phyloP scores from a whole-genome alignment of 2,329 filamentous ascomycete species.

The Aspergillus ibericus region DNA sequence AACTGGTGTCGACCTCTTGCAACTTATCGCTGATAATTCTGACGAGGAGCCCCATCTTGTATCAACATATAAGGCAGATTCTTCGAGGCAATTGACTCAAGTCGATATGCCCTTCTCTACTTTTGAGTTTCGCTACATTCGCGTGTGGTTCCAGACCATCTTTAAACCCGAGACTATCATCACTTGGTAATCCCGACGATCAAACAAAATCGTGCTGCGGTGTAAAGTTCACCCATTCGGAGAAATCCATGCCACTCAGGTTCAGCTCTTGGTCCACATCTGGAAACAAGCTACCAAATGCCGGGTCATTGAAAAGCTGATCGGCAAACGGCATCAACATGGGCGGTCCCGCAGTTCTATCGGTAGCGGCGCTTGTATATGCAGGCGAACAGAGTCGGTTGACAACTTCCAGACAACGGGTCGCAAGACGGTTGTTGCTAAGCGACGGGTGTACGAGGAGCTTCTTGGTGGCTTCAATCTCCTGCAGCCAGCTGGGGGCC shows the following conservation, averaged over 20 bases:
- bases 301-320: conserved; percentile 37
- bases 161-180: background rate
- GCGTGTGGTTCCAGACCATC: background rate
- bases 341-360: conserved; percentile 17
- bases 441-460: conserved; percentile 41
- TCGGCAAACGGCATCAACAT: conserved; percentile 40
- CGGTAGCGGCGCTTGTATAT: conserved; percentile 18
- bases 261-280: conserved; percentile 34
- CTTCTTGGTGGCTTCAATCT: conserved; percentile 42
- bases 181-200: background rate
- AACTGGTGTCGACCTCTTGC: background rate
- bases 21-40: background rate
- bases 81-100: background rate
- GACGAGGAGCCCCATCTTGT: background rate
- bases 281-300: conserved; percentile 38
- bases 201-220: conserved; percentile 22
- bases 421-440: conserved; percentile 41
- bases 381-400: conserved; percentile 39
- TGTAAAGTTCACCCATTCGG: conserved; percentile 42
- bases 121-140: background rate
- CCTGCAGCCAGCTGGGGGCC: conserved; percentile 38
- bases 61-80: background rate
- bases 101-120: background rate
- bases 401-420: conserved; percentile 41
- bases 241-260: conserved; percentile 38